A percentile compares a stretch with the other conserved stretches of the same genome.
These are phyloP conservation scores for Talaromyces sp. DNA, from an alignment of 2,329 filamentous ascomycete species.

Conservation along the genomic window DNA sequence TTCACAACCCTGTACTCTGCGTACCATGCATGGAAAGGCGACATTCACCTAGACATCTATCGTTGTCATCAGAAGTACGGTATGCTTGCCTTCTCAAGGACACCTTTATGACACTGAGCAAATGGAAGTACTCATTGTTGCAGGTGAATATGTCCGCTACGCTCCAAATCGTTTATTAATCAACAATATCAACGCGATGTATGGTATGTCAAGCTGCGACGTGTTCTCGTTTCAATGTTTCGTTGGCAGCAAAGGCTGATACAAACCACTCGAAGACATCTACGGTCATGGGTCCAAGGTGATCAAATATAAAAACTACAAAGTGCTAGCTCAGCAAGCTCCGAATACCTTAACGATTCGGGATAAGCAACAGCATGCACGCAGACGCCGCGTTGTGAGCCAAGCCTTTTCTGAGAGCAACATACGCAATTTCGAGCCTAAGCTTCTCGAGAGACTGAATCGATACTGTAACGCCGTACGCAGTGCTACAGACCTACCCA, in stretches of 20 bases:
- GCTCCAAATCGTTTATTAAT: neutral
- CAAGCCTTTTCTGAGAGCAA: constrained; percentile 6
- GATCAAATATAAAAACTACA: constrained; percentile 2
- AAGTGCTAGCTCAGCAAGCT: constrained; percentile 5
- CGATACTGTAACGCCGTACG: neutral
- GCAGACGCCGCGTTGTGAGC: constrained; percentile 2
- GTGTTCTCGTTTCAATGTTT: neutral
- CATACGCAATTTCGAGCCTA: constrained; percentile 2
- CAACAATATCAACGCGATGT: neutral
- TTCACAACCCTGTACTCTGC: constrained; percentile 13
- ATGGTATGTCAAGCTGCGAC: neutral
- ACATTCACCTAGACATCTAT: constrained; percentile 36
- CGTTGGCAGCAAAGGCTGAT: neutral
- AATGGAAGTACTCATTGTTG: neutral
- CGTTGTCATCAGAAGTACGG: constrained; percentile 37
- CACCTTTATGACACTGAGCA: neutral
- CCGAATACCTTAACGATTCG: neutral
- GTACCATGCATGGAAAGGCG: constrained; percentile 34
- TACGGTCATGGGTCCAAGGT: constrained; percentile 3
- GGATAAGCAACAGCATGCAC: neutral
- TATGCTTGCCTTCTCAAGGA: constrained; percentile 5
- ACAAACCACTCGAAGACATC: neutral
- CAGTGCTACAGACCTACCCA: neutral
- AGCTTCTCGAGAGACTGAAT: neutral
- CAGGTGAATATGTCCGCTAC: constrained; percentile 1